Evolutionary conservation across 805 yeast genomes (phyloP), one percentile per base, ranked within the genome.

Genomic region (Pichia thaimueangensis): DNA sequence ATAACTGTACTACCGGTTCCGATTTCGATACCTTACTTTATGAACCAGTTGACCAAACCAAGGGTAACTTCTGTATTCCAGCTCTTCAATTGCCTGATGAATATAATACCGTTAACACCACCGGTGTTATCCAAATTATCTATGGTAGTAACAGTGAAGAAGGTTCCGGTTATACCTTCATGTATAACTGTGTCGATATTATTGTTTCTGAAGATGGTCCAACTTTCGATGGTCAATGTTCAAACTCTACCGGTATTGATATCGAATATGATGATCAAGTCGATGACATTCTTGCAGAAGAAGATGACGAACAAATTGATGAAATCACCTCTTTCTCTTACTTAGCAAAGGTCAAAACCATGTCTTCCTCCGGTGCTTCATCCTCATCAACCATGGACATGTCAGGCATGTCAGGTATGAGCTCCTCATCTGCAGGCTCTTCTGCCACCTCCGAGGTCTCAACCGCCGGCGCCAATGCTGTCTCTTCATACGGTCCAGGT

Each of bases 141-240:
- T 49, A 43, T 35, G 56, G 50, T 20, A 41, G 52, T 2, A 40
- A 48, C 9, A 53, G 47, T 6, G 20, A 24, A 7, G 34, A 35
- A 5, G 42, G 43, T 6, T 53, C 52, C 9, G 52, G 45, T 23
- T 55, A 50, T 41, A 50, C 45, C 1, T 51, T 46, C 43, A 56
- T 58, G 56, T 58, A 52, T 47, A 59, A 59, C 43, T 60, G 63
- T 48, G 50, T 60, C 15, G 63, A 59, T 45, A 50, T 60, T 31
- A 39, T 47, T 16, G 53, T 60, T 37, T 44, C 52, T 32, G 42
- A 51, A 8, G 52, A 54, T 21, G 63, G 62, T 23, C 58, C 57
- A 17, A 20, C 15, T 4, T 59, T 34, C 31, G 48, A 57, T 39
- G 59, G 54, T 24, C 60, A 58, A 47, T 59, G 64, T 38, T 23